Base-by-base conservation (phyloP, 805 yeast genomes). In the Wickerhamomyces silvicola region DNA sequence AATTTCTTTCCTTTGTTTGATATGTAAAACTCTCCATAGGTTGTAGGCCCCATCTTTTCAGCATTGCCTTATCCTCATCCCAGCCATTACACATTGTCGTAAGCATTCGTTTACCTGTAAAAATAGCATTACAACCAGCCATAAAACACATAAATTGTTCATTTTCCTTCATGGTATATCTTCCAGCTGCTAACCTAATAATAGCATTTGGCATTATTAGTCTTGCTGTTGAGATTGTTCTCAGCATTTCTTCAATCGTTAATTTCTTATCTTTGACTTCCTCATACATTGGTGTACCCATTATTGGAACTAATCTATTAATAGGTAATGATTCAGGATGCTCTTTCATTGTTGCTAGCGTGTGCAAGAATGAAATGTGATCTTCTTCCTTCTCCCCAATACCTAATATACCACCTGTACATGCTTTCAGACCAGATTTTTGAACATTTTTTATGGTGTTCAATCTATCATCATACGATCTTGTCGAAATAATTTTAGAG, bases 271-370 rank as follows among this genome's bases (percentile, higher is more conserved):
- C 27, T 46, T 41, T 35, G 8, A 74, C 53, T 38, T 75, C 81
- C 28, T 71, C 71, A 18, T 70, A 79, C 63, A 82, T 71, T 13
- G 86, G 86, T 0, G 92, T 82, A 3, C 92, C 92, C 38, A 77
- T 72, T 33, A 82, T 81, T 3, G 87, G 76, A n/a, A 82, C 85
- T 28, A 82, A 61, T 45, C 82, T 66, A 52, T 82, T 82, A 42
- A 82, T 80, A n/a, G 92, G 92, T 33, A 82, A 63, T 2, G 86
- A 78, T 54, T 82, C 92, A 1, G 92, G 92, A 43, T 82, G 90
- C n/a, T 63, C 56, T 2, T 69, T 67, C 76, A 83, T 64, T 6
- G 78, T 81, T 2, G 86, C 64, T 36, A 82, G 57, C 0, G 88
- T 79, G 48, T 75, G 64, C 27, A 81, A 48, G 38, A 82, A 80